Evolutionary conservation across 768 basidiomycete genomes (phyloP), one percentile per base, ranked within the genome.

Genomic region (Mycena venus): DNA sequence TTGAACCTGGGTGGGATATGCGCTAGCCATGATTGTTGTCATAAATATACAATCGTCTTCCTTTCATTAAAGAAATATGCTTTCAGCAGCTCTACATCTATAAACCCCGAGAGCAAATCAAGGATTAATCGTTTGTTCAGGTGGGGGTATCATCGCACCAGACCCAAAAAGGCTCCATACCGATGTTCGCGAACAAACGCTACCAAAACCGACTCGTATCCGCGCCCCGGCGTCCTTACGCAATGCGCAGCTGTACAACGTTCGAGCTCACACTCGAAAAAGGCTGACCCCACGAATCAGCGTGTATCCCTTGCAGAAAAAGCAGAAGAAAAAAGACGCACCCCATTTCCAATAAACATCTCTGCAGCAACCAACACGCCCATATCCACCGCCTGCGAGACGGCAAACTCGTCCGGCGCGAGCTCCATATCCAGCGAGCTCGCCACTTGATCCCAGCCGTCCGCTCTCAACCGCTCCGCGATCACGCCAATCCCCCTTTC

Each of bases 401-500:
- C 71, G 21, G 71, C 62, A 2, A 14, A 2, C 44, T 73, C 68
- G 23, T 76, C 75, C 56, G 7, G 3, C 31, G 67, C 38, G 3
- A 76, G 55, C 51, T 17, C 15, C 60, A 76, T 47, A 32, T 76
- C 71, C 21, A 32, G 15, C 15, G 71, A 86, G 70, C 84, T 88
- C 70, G 78, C 78, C 8, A 90, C 80, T 40, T n/a, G 27, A n/a
- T 80, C 72, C 89, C 88, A 90, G 1, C 76, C 82, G 44, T 81
- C 70, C n/a, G 68, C 69, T 31, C 49, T 44, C 68, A 90, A 68
- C 19, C 83, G 83, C 1, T 10, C 32, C 66, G 84, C 85, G 34
- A 90, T 82, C 38, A 83, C 79, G 15, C 71, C 59, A 9, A 89
- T 79, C 87, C 76, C 11, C 82, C 89, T 68, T 90, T 89, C 68